Base-by-base conservation (phyloP, 495 filamentous ascomycete genomes). In the Penicillium cataractarum region DNA sequence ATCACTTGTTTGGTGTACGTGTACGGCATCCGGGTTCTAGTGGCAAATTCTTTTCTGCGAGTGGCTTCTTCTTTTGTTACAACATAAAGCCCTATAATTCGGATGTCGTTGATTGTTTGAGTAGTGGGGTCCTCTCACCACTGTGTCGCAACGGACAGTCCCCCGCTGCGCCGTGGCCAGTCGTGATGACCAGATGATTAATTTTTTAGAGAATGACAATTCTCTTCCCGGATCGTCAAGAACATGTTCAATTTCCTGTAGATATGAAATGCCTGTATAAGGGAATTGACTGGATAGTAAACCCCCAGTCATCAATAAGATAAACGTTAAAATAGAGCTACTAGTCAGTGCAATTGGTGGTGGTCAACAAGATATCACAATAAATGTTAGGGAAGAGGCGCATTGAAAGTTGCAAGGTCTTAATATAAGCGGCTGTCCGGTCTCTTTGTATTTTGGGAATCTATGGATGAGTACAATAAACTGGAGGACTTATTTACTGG, bases 401-500 rank as follows among this genome's bases (percentile, higher is more conserved):
- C 2, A 17, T 29, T 7, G 13, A 29, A n/a, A 50, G 22, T 50
- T 8, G 3, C 10, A 50, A 7, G 22, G 46, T 29, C 24, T 29
- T 31, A 51, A 31, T 44, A 58, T 21, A 39, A 32, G 24, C 46
- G 24, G 22, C 24, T 24, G 8, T 35, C 29, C 19, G 24, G 31
- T 22, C 42, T 58, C 27, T 58, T 37, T 50, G 33, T 27, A 58
- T 39, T 29, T 29, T 15, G 32, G 48, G 46, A 26, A 53, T 51
- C 55, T 60, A 62, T 46, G 46, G 24, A 19, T 21, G 26, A 63
- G 37, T 39, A 33, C 44, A 56, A 57, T 46, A 1, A n/a, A 21
- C 51, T 5, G 29, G 37, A 37, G n/a, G n/a, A 17, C 15, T 50
- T 54, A n/a, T 69, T 73, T 60, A 74, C 66, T 74, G 62, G 26